These are phyloP conservation scores for Penstemon eatonii DNA, from an alignment of 257 asterid genomes.

Conservation along the genomic window DNA sequence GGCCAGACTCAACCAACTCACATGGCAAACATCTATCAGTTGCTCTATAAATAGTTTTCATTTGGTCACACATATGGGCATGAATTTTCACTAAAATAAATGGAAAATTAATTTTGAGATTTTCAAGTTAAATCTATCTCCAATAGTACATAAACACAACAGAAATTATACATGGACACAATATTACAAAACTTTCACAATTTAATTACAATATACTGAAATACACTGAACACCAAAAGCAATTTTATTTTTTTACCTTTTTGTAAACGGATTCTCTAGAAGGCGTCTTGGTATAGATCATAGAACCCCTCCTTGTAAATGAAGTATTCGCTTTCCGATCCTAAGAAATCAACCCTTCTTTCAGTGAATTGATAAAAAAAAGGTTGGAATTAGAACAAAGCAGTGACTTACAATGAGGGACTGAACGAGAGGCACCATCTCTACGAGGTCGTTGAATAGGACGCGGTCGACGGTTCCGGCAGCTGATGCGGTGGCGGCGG, in stretches of 20 bases:
- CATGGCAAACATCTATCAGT: no score
- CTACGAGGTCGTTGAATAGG: slow-evolving; percentile 65
- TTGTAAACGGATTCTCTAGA: slow-evolving; percentile 67
- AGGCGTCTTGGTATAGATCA: slow-evolving; percentile 91
- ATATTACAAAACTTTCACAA: background rate
- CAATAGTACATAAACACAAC: background rate
- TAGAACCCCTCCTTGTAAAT: slow-evolving; percentile 78
- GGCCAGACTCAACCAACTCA: no score
- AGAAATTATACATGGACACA: background rate
- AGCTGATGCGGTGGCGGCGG: slow-evolving; percentile 57
- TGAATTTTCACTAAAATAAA: background rate
- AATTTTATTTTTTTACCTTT: slow-evolving; percentile 46
- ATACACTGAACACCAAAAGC: background rate
- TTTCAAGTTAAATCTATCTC: background rate
- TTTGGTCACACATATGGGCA: no score
- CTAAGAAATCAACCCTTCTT: slow-evolving; percentile 29
- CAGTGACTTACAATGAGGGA: slow-evolving; percentile 66
- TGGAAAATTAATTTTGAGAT: slow-evolving; percentile 20
- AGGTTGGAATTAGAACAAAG: slow-evolving; percentile 1
- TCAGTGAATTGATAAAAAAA: background rate
- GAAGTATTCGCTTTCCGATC: slow-evolving; percentile 71
- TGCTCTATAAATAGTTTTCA: no score
- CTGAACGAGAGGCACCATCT: slow-evolving; percentile 92
- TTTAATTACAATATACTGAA: no score
- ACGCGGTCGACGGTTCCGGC: slow-evolving; percentile 71